phyloP scores from a whole-genome alignment of 345 rosid species.

The Syzygium oleosum region DNA sequence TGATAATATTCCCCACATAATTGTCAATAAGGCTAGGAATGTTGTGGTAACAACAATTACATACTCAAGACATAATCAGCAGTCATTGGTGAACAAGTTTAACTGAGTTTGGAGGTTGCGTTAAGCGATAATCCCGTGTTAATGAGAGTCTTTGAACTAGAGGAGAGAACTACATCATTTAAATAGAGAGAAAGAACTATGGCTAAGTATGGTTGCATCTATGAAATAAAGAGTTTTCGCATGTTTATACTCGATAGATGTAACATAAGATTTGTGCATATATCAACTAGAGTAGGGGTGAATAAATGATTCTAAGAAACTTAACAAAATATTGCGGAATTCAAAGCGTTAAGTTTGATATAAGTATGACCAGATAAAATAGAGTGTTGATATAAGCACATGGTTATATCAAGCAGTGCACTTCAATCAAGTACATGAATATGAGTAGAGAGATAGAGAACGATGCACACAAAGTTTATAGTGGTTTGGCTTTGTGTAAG shows the following conservation, averaged over 20 bases:
- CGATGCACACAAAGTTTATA: no score
- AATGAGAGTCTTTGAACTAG: not conserved
- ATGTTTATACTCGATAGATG: not conserved
- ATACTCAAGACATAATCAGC: not conserved
- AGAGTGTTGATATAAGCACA: no score
- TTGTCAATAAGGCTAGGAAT: not conserved
- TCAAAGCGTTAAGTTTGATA: no score
- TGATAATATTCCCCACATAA: no score
- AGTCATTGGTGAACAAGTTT: not conserved
- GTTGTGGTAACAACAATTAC: not conserved
- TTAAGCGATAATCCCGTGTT: not conserved
- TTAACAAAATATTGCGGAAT: no score
- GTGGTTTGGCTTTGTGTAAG: no score
- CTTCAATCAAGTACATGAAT: no score
- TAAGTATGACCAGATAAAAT: no score
- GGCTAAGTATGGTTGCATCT: fast-evolving
- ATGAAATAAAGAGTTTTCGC: not conserved
- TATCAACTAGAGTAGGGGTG: no score
- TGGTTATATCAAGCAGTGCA: no score
- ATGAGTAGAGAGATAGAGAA: no score
- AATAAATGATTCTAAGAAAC: no score
- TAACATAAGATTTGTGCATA: not conserved
- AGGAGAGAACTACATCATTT: not conserved
- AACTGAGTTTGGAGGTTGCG: not conserved
- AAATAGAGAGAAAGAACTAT: not conserved